phyloP scores from a whole-genome alignment of 257 asterid species.

The Galeopsis tetrahit region DNA sequence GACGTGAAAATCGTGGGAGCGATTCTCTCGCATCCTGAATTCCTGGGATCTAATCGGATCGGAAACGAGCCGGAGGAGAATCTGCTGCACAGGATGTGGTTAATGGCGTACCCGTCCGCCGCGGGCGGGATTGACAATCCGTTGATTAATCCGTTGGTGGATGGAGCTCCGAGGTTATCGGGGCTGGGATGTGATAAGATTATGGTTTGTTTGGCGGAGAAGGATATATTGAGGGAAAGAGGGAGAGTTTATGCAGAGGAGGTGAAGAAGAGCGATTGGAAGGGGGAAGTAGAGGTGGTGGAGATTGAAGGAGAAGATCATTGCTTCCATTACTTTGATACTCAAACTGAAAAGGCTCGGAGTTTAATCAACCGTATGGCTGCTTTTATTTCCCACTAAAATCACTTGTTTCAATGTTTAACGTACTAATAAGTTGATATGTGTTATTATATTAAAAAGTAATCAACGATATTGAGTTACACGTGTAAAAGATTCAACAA shows the following conservation, averaged over 20 bases:
- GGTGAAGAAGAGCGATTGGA: slow-evolving; percentile 61
- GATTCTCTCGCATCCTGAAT: slow-evolving; percentile 40
- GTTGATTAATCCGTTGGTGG: slow-evolving; percentile 22
- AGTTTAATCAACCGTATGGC: slow-evolving; percentile 43
- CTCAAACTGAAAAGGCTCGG: slow-evolving; percentile 40
- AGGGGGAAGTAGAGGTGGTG: slow-evolving; percentile 55
- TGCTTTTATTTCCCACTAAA: slow-evolving; percentile 37
- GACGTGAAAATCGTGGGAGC: slow-evolving; percentile 41
- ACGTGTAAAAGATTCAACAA: no score
- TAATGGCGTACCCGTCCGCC: slow-evolving; percentile 8
- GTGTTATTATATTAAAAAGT: no score
- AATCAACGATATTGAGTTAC: no score
- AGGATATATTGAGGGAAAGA: slow-evolving; percentile 33
- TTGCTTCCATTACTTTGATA: slow-evolving; percentile 47
- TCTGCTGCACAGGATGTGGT: slow-evolving; percentile 16
- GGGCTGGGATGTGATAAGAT: slow-evolving; percentile 27
- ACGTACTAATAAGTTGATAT: no score
- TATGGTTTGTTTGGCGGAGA: slow-evolving; percentile 32
- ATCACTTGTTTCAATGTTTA: no score
- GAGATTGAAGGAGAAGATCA: slow-evolving; percentile 56
- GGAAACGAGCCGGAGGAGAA: slow-evolving; percentile 26
- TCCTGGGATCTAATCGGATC: slow-evolving; percentile 37
- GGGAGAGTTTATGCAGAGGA: slow-evolving; percentile 40
- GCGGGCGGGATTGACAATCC: slow-evolving; percentile 28
- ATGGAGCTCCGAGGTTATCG: slow-evolving; percentile 32